Conservation (phyloP, 1,139 yeast genomes). For the Zygosaccharomyces pseudobailii region DNA sequence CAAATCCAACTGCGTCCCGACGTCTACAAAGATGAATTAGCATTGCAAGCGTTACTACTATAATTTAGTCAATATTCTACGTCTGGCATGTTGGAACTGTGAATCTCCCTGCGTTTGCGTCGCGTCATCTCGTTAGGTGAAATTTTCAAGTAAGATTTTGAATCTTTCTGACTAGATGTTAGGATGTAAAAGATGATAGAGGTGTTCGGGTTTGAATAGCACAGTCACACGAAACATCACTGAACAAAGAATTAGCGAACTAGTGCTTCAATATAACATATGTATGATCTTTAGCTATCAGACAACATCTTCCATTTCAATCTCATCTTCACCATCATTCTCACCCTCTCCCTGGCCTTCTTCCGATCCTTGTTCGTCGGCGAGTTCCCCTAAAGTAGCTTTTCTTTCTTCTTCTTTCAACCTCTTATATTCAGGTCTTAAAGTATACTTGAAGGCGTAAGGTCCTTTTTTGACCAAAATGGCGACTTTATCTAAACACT, state of each 20-base stretch:
- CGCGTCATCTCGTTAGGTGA: neutral
- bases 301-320: slow-evolving; percentile 41
- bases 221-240: slow-evolving; percentile 2
- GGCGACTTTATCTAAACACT: slow-evolving; percentile 86
- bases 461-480: slow-evolving; percentile 91
- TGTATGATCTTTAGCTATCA: slow-evolving; percentile 10
- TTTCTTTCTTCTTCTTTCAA: slow-evolving; percentile 74
- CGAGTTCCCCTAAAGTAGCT: slow-evolving; percentile 55
- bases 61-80: neutral
- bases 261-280: slow-evolving; percentile 2
- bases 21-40: neutral
- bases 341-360: slow-evolving; percentile 26
- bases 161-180: neutral
- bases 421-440: slow-evolving; percentile 85
- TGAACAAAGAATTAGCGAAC: too few species aligned
- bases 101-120: neutral
- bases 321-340: slow-evolving; percentile 36
- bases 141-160: neutral
- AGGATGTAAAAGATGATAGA: neutral
- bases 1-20: neutral
- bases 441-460: slow-evolving; percentile 83
- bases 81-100: neutral
- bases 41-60: neutral
- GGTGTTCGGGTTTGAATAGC: neutral
- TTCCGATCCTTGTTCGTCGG: slow-evolving; percentile 39